A percentile compares a stretch with the other conserved stretches of the same genome.
Evolutionary conservation across 148 eudicot genomes (phyloP).

Genomic region (Cornus suecica): DNA sequence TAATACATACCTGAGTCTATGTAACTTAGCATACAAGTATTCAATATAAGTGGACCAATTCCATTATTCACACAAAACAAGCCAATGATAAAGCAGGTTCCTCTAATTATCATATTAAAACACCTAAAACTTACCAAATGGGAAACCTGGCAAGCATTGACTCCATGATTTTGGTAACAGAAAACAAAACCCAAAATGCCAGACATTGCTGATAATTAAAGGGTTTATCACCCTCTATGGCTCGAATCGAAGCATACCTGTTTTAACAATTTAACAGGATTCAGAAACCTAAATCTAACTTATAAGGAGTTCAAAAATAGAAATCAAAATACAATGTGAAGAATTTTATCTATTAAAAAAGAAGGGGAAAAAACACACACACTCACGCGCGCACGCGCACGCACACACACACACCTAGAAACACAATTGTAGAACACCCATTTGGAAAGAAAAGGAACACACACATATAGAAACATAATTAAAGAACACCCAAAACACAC

Average conservation of each 20-base stretch:
- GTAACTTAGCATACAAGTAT: too few relatives aligned
- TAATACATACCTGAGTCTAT: too few relatives aligned
- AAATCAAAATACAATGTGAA: background rate
- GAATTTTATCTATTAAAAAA: background rate
- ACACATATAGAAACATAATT: background rate
- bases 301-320: background rate
- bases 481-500: background rate
- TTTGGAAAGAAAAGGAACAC: too few relatives aligned
- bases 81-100: background rate
- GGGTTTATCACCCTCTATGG: conserved; percentile 12
- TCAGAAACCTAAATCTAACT: background rate
- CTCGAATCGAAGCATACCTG: conserved; percentile 28
- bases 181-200: conserved; percentile 19
- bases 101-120: background rate
- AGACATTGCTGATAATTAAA: conserved; percentile 19
- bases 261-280: background rate
- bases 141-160: conserved; percentile 14
- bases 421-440: background rate
- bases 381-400: background rate
- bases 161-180: conserved; percentile 18
- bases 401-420: background rate
- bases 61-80: background rate
- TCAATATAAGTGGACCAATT: background rate
- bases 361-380: too few relatives aligned
- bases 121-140: conserved; percentile 10